Conservation (phyloP, 2,329 filamentous ascomycete genomes). For the Aureobasidium sp. region DNA sequence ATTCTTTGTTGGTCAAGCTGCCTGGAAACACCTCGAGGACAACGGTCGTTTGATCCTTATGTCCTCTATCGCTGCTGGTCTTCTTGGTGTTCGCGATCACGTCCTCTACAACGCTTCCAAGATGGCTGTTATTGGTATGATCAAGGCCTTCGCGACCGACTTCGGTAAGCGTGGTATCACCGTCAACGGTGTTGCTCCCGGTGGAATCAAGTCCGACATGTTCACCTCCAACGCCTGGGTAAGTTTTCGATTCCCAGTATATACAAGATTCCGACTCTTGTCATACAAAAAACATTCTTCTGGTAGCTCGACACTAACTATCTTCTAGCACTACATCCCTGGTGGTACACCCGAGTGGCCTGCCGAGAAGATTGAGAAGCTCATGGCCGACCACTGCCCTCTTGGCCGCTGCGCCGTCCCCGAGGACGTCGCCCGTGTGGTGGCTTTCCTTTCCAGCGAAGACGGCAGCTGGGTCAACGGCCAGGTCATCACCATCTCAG, state of each 20-base stretch:
- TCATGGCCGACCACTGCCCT: constrained; percentile 46
- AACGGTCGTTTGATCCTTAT: constrained; percentile 70
- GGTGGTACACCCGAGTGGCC: constrained; percentile 43
- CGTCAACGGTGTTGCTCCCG: constrained; percentile 65
- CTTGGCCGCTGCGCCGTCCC: constrained; percentile 43
- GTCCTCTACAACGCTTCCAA: constrained; percentile 66
- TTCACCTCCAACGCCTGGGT: constrained; percentile 38
- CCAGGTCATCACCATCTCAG: constrained; percentile 39
- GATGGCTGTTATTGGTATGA: constrained; percentile 66
- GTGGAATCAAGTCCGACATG: constrained; percentile 72
- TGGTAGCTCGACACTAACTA: not conserved
- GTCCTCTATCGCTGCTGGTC: constrained; percentile 61
- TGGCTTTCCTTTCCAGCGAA: constrained; percentile 33
- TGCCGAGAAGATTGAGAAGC: constrained; percentile 42
- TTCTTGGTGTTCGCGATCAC: constrained; percentile 63
- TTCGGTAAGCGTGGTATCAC: constrained; percentile 62
- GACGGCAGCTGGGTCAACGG: constrained; percentile 38
- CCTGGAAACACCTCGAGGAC: constrained; percentile 61
- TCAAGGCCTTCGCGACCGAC: constrained; percentile 64
- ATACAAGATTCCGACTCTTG: not conserved
- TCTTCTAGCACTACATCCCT: constrained; percentile 38
- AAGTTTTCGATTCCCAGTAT: not conserved
- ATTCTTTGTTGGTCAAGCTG: constrained; percentile 73
- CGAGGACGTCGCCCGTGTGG: constrained; percentile 36
- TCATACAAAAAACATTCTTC: not conserved